Percentiles rank a stretch among this genome's conserved stretches.
Evolutionary conservation across 1,284 basidiomycete genomes (phyloP).

Genomic region (Ustilago cynodontis): DNA sequence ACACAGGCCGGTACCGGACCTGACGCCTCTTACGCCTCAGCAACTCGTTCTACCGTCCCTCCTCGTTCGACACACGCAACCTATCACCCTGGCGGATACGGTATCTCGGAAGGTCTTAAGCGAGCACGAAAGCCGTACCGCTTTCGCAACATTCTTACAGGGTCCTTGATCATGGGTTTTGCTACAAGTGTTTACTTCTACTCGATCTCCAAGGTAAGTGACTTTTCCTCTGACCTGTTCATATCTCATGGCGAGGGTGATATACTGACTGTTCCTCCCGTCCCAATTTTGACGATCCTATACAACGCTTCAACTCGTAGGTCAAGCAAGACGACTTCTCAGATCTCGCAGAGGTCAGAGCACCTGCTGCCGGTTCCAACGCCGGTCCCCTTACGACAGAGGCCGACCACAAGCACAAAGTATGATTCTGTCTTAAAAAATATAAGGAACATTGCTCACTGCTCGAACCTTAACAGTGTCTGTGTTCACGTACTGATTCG

Average conservation of each 20-base stretch:
- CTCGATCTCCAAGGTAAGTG: constrained; percentile 76
- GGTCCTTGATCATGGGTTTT: constrained; percentile 80
- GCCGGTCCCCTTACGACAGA: constrained; percentile 42
- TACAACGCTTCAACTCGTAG: too few species aligned
- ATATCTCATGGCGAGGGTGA: too few species aligned
- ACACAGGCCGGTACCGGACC: constrained; percentile 31
- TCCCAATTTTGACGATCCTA: not conserved
- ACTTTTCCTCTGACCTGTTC: not conserved
- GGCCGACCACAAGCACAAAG: constrained; percentile 44
- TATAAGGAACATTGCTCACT: not conserved
- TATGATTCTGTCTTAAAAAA: constrained; percentile 5
- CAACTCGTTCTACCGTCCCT: constrained; percentile 44
- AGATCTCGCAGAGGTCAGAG: constrained; percentile 55
- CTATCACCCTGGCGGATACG: constrained; percentile 60
- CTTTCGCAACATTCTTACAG: constrained; percentile 83
- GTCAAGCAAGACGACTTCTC: constrained; percentile 66
- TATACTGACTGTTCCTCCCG: not conserved
- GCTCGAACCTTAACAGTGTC: not conserved
- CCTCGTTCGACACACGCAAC: constrained; percentile 55
- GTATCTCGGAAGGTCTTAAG: constrained; percentile 73
- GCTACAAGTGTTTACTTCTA: constrained; percentile 89
- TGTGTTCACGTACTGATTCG: not conserved
- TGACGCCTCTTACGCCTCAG: constrained; percentile 24
- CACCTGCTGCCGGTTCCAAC: constrained; percentile 28
- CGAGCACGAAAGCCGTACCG: constrained; percentile 88